These are phyloP conservation scores for Gigaspora rosea DNA, from an alignment of 192 early-diverging fungal genomes.

Conservation along the genomic window DNA sequence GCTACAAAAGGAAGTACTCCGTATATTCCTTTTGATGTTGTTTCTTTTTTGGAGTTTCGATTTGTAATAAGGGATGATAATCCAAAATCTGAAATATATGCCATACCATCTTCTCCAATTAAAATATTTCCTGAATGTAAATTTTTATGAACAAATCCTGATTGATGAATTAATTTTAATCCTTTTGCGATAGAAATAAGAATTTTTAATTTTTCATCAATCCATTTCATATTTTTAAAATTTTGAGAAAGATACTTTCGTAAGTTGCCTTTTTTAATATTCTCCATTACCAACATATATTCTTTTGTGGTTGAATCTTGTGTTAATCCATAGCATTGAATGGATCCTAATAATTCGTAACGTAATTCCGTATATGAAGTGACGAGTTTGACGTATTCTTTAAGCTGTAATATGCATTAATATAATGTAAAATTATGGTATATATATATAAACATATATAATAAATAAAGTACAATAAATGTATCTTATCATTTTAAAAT, in stretches of 20 bases:
- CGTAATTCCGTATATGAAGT: neutral
- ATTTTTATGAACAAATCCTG: conserved; percentile 41
- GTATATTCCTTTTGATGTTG: neutral
- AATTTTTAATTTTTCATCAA: conserved; percentile 34
- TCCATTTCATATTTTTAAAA: conserved; percentile 33
- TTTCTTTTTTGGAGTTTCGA: neutral
- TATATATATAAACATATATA: neutral
- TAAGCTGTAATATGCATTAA: neutral
- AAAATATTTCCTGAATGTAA: conserved; percentile 33
- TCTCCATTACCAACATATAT: conserved; percentile 42
- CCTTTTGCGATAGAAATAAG: conserved; percentile 37
- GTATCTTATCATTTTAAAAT: no score
- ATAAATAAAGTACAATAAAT: neutral
- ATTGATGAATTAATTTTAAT: conserved; percentile 43
- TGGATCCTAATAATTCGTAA: neutral
- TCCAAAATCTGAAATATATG: conserved; percentile 38
- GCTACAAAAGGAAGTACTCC: conserved; percentile 48
- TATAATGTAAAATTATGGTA: neutral
- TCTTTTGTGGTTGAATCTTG: conserved; percentile 27
- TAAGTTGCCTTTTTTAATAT: conserved; percentile 37
- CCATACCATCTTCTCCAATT: neutral
- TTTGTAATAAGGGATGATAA: conserved; percentile 28
- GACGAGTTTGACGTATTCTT: neutral
- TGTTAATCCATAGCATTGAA: conserved; percentile 17
- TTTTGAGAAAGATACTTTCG: conserved; percentile 39